phyloP scores from a whole-genome alignment of 2,329 filamentous ascomycete species.

The Monilinia fructicola region DNA sequence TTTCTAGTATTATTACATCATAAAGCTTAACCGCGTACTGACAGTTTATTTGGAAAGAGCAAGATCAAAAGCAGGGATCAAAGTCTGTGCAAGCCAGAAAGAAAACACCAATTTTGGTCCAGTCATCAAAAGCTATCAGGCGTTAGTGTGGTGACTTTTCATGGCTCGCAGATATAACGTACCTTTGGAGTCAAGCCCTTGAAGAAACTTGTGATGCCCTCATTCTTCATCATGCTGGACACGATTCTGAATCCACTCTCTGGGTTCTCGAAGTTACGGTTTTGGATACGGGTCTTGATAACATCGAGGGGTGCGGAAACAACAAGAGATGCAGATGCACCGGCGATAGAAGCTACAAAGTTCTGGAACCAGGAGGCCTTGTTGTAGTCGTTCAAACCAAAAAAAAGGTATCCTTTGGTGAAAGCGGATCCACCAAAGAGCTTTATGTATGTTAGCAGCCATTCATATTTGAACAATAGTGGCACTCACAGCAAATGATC shows the following conservation, averaged over 20 bases:
- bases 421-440: slow-evolving; percentile 97
- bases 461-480: slow-evolving; percentile 29
- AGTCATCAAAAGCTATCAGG: slow-evolving; percentile 81
- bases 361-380: slow-evolving; percentile 91
- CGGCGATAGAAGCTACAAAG: slow-evolving; percentile 93
- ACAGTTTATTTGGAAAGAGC: slow-evolving; percentile 37
- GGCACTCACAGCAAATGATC: slow-evolving; percentile 83
- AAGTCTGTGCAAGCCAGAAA: slow-evolving; percentile 98
- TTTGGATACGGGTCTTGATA: slow-evolving; percentile 98
- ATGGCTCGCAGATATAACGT: slow-evolving; percentile 33
- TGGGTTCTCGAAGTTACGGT: slow-evolving; percentile 97
- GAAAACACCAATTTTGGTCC: slow-evolving; percentile 98
- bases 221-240: slow-evolving; percentile 87
- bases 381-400: slow-evolving; percentile 91
- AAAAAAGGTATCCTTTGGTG: slow-evolving; percentile 96
- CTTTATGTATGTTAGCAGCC: slow-evolving; percentile 46
- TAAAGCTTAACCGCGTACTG: slow-evolving; percentile 2
- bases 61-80: slow-evolving; percentile 88
- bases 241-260: slow-evolving; percentile 92
- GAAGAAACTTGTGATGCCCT: slow-evolving; percentile 87
- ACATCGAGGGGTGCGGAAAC: slow-evolving; percentile 97
- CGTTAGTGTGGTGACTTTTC: slow-evolving; percentile 22
- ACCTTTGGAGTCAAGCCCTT: slow-evolving; percentile 94
- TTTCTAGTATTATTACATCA: slow-evolving; percentile 25
- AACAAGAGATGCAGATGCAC: slow-evolving; percentile 90